Evolutionary conservation across 495 filamentous ascomycete species (phyloP).

Genomic region (Achaetomiella virescens): DNA sequence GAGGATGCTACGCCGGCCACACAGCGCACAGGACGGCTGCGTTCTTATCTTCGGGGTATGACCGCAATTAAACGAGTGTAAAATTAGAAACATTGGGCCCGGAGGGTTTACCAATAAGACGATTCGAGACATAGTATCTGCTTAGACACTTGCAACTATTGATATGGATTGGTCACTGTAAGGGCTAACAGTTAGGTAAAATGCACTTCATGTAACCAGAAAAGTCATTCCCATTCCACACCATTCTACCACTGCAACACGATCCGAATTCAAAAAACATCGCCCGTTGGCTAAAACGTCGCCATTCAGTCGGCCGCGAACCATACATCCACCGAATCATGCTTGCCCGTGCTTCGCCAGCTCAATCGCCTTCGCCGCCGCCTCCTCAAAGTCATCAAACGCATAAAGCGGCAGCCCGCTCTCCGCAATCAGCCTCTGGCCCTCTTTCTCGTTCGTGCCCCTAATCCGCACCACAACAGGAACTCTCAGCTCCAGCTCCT

Average conservation of each 20-base stretch:
- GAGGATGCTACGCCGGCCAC: neutral
- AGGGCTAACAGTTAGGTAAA: too few species aligned
- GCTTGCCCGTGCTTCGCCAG: conserved; percentile 36
- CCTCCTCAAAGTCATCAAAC: conserved; percentile 78
- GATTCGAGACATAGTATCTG: too few species aligned
- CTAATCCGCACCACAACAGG: conserved; percentile 80
- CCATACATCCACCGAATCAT: neutral
- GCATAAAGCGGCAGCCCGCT: conserved; percentile 68
- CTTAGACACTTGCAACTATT: too few species aligned
- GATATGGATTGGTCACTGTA: too few species aligned
- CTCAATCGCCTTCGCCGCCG: conserved; percentile 66
- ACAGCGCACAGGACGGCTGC: conserved; percentile 10
- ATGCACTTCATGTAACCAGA: too few species aligned
- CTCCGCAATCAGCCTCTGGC: conserved; percentile 69
- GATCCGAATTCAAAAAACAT: too few species aligned
- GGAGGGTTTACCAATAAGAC: too few species aligned
- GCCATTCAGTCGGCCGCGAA: too few species aligned
- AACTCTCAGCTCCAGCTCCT: conserved; percentile 59
- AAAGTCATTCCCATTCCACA: too few species aligned
- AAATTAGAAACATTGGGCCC: neutral
- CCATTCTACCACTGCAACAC: too few species aligned
- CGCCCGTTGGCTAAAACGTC: too few species aligned
- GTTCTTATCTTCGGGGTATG: conserved; percentile 18
- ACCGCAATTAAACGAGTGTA: conserved; percentile 16
- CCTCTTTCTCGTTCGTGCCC: conserved; percentile 75